phyloP scores from a whole-genome alignment of 176 grass and related monocot species.

The Raddia guianensis region DNA sequence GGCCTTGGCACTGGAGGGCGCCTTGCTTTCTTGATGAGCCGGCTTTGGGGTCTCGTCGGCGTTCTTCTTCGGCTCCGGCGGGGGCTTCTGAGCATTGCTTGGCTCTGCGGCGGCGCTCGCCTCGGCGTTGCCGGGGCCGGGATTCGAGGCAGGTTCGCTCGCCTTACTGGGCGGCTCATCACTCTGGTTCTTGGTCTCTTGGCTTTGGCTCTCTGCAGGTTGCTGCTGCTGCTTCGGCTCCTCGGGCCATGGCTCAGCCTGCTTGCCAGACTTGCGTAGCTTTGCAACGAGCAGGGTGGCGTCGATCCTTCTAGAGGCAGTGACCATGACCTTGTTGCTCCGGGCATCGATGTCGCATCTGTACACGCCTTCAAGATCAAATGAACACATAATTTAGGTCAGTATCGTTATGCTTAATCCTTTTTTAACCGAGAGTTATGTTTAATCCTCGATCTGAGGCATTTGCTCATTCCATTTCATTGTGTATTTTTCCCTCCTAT shows the following conservation, averaged over 20 bases:
- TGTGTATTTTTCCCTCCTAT: not conserved
- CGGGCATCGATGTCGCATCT: slow-evolving; percentile 55
- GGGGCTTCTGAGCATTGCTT: slow-evolving; percentile 11
- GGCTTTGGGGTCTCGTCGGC: not conserved
- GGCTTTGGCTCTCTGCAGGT: slow-evolving; percentile 36
- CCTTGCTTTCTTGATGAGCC: slow-evolving; percentile 26
- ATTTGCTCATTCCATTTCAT: not conserved
- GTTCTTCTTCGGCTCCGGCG: slow-evolving; percentile 26
- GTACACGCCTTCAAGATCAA: slow-evolving; percentile 50
- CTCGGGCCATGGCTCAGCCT: slow-evolving; percentile 55
- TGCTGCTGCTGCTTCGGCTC: slow-evolving; percentile 32
- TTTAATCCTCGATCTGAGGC: not conserved
- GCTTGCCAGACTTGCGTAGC: slow-evolving; percentile 65
- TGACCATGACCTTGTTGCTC: slow-evolving; percentile 64
- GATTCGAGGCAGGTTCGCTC: slow-evolving; percentile 27
- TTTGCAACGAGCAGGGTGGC: slow-evolving; percentile 50
- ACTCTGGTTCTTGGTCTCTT: slow-evolving; percentile 22
- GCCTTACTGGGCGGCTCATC: slow-evolving; percentile 35
- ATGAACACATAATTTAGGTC: not conserved
- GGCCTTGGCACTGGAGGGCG: not conserved
- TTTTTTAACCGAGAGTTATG: not conserved
- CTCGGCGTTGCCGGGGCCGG: slow-evolving; percentile 19
- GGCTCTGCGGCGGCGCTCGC: slow-evolving; percentile 20
- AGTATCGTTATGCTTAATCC: not conserved
- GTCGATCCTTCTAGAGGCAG: slow-evolving; percentile 38